Base-by-base conservation (phyloP, 129 eudicot genomes). In the Artemisia tridentata region DNA sequence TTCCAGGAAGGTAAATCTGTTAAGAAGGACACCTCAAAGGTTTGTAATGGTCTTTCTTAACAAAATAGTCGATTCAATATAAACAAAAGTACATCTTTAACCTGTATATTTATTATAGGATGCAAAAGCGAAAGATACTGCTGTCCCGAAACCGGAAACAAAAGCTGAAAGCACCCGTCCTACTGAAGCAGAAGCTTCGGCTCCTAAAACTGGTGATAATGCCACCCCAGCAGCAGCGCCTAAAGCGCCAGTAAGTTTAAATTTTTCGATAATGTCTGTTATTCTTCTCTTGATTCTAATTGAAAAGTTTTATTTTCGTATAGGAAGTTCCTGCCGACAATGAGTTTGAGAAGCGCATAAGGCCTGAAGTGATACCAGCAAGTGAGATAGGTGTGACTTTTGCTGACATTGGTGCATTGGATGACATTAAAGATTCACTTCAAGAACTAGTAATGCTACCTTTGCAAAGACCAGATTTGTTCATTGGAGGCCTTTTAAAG, bases 331-430 rank as follows among this genome's bases (percentile, higher is more conserved):
- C 96, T 68, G 89, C 88, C 10, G 98, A 93, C 83, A 93, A 93
- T 71, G 98, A 93, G 57, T 93, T 89, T 74, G 98, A 93, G 76
- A 93, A 87, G 78, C 93, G 97, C 23, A 84, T 88, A 73, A 62
- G 96, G 58, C 96, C 92, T 18, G 97, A 91, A 89, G 98, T 93
- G 20, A 84, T 93, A 68, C 96, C 98, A 41, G 98, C 98, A 51
- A 89, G 50, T 64, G 95, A 93, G 73, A 93, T 87, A 10, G 91
- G 91, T 8, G 96, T 93, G 64, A 85, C 96, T 43, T 93, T 93
- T 82, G 78, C 84, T 20, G 98, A 93, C 54, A 85, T 93, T 3
- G 98, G 98, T 68, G 92, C 98, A 63, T 67, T 93, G 65, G 95
- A 89, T 9, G 95, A 93, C 51, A 89, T 82, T 17, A 93, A 93